phyloP scores from a whole-genome alignment of 192 early-diverging fungal species.

The Piromyces finnis region DNA sequence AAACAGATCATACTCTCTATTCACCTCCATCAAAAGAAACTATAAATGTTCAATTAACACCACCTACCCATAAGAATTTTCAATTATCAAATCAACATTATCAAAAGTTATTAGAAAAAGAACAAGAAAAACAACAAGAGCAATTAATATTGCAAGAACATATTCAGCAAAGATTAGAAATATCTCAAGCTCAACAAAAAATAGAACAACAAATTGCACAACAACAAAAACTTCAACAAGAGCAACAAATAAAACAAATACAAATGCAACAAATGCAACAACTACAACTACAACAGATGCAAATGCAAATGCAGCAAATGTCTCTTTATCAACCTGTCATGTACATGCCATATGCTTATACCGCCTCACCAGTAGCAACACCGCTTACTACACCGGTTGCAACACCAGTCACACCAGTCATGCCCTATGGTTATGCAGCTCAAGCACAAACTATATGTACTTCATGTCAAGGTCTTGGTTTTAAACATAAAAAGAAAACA shows the following conservation, averaged over 20 bases:
- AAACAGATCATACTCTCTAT: background rate
- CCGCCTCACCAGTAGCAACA: background rate
- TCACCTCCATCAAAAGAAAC: background rate
- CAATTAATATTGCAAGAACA: background rate
- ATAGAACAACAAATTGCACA: background rate
- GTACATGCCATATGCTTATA: background rate
- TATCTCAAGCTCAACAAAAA: background rate
- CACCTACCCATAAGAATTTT: background rate
- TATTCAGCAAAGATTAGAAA: background rate
- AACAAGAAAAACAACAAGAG: background rate
- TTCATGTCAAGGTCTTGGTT: background rate
- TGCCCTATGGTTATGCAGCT: background rate
- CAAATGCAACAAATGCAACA: background rate
- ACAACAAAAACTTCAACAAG: background rate
- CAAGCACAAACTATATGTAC: background rate
- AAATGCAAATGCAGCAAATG: background rate
- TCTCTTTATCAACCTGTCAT: background rate
- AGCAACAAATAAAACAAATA: background rate
- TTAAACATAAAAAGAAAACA: background rate
- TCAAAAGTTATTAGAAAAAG: background rate
- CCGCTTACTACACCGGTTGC: background rate
- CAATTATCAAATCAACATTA: background rate
- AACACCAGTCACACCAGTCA: background rate
- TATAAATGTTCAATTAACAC: background rate
- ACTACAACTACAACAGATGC: background rate